These are phyloP conservation scores for Aspergillus niger DNA, from an alignment of 2,329 filamentous ascomycete genomes.

Conservation along the genomic window DNA sequence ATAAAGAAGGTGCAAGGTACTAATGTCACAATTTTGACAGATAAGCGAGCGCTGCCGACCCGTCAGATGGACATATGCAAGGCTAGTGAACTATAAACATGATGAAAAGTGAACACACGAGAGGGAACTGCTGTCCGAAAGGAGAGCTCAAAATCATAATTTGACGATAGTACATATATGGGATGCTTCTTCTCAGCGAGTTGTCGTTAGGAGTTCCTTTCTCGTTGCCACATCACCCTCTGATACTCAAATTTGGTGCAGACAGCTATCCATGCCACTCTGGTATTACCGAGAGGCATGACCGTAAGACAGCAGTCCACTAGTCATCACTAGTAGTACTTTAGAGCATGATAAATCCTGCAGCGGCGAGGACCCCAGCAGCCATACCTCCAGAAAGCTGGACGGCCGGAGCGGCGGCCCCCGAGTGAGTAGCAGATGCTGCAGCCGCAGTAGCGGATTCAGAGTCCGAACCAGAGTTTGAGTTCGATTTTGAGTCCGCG, in stretches of 20 bases:
- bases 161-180: neutral
- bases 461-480: constrained; percentile 1
- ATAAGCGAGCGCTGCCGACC: neutral
- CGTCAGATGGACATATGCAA: neutral
- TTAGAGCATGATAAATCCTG: constrained; percentile 39
- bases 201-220: neutral
- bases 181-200: neutral
- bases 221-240: neutral
- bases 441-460: constrained; percentile 3
- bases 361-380: constrained; percentile 34
- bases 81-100: neutral
- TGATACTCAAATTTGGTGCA: neutral
- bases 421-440: constrained; percentile 20
- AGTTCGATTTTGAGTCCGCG: neutral
- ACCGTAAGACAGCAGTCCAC: neutral
- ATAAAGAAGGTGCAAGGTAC: neutral
- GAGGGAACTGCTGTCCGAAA: neutral
- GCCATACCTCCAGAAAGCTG: constrained; percentile 31
- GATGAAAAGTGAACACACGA: neutral
- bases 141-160: neutral
- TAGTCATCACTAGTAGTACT: neutral
- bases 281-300: neutral
- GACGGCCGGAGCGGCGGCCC: constrained; percentile 24
- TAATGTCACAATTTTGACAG: neutral
- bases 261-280: neutral